Percentiles rank a stretch among this genome's conserved stretches.
Evolutionary conservation across 2,329 filamentous ascomycete genomes (phyloP).

Genomic region (Venturia oleaginea): DNA sequence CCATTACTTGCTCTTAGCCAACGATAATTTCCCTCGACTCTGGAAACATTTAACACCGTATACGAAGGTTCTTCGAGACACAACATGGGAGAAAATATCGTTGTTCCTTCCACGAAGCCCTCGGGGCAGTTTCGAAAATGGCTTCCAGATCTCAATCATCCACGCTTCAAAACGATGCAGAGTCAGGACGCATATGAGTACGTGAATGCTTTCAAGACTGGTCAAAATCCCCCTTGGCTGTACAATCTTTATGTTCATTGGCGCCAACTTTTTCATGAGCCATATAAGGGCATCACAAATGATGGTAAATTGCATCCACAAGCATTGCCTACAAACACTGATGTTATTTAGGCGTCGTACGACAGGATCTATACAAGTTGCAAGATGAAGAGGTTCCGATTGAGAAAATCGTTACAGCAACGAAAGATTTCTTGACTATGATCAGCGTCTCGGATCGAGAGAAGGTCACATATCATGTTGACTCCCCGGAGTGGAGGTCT

Average conservation of each 20-base stretch:
- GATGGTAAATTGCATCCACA: conserved; percentile 43
- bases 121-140: conserved; percentile 43
- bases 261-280: conserved; percentile 43
- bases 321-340: neutral
- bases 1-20: neutral
- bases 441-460: conserved; percentile 42
- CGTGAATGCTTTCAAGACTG: conserved; percentile 49
- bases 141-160: conserved; percentile 51
- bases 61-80: no score
- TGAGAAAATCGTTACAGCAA: conserved; percentile 44
- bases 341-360: conserved; percentile 37
- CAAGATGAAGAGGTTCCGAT: conserved; percentile 58
- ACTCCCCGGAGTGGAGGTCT: conserved; percentile 63
- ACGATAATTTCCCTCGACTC: neutral
- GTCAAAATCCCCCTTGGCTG: conserved; percentile 57
- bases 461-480: conserved; percentile 50
- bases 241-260: conserved; percentile 30
- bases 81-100: neutral
- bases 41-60: neutral
- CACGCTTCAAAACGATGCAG: conserved; percentile 55
- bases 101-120: neutral
- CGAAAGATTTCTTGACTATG: conserved; percentile 36
- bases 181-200: conserved; percentile 56
- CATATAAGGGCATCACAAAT: conserved; percentile 60
- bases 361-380: conserved; percentile 45